Evolutionary conservation across 371 early-diverging fungal species (phyloP), one percentile per base, ranked within the genome.

Genomic region (Fennellomyces sp.): DNA sequence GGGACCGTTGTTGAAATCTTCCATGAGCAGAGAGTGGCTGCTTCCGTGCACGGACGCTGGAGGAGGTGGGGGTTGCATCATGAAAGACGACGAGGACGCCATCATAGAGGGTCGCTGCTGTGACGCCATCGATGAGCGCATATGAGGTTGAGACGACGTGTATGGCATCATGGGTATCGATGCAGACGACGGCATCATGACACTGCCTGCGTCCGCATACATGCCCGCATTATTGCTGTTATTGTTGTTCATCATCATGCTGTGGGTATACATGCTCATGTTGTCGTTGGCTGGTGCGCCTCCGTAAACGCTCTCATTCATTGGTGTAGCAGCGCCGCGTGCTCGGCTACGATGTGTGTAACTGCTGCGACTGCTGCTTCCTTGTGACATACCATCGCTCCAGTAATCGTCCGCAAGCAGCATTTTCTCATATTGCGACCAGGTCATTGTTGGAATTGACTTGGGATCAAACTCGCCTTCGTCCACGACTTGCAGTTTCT

Each of bases 351-450:
- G 57, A 49, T 73, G 60, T 12, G 69, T 66, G 28, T 56, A 69
- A 33, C 63, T 33, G 53, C 74, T 45, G 47, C 36, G 28, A 42
- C 47, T 64, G 25, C 75, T 71, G 29, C 72, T 73, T 25, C 58
- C 64, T 41, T 78, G 75, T 10, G 79, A 78, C 36, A 66, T 25
- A 27, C 65, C 65, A 27, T 75, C 75, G 51, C 72, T 72, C 66
- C 68, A 78, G 19, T 68, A 61, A 33, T 78, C 75, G n/a, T 75
- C 71, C 11, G 66, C 87, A 80, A 88, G 83, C 50, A 90, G 56
- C 53, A 86, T 84, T 61, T 86, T 84, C 65, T 92, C 96, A 66
- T 94, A 94, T 36, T 96, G 94, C 38, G 87, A 77, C 96, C 96
- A 96, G 65, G 89, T 90, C 86, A 88, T 91, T 61, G 87, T 78